These are phyloP conservation scores for Anthracocystis walkeri DNA, from an alignment of 1,284 basidiomycete species.

Conservation along the genomic window DNA sequence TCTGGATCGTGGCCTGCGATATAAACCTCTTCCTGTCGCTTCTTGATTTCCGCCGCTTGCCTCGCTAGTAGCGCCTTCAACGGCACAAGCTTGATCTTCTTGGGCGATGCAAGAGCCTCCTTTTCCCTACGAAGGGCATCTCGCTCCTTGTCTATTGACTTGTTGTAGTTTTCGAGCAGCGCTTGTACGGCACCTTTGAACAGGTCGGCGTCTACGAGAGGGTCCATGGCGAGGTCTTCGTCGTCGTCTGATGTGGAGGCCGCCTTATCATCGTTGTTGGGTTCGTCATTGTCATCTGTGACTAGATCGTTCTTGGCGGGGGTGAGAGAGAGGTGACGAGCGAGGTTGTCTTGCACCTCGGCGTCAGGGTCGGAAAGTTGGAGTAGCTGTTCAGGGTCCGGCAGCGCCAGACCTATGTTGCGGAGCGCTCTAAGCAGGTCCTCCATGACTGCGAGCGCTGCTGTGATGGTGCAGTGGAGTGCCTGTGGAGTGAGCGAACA, in stretches of 20 bases:
- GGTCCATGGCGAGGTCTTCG: constrained; percentile 19
- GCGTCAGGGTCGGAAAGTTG: constrained; percentile 60
- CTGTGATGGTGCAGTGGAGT: not conserved
- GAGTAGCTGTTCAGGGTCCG: constrained; percentile 61
- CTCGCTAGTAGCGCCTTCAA: constrained; percentile 58
- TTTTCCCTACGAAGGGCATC: constrained; percentile 46
- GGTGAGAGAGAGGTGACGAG: constrained; percentile 59
- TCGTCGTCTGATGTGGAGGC: constrained; percentile 25
- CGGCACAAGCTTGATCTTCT: constrained; percentile 57
- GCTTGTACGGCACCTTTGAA: constrained; percentile 65
- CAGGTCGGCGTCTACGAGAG: constrained; percentile 63
- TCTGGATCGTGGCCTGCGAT: constrained; percentile 32
- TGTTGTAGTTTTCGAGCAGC: constrained; percentile 63
- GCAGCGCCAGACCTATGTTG: constrained; percentile 58
- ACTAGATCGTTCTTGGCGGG: constrained; percentile 32
- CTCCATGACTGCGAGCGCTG: constrained; percentile 49
- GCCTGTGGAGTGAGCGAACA: not conserved
- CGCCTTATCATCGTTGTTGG: not conserved
- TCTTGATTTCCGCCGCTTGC: constrained; percentile 59
- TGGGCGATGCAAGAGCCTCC: constrained; percentile 33
- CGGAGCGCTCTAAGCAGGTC: constrained; percentile 63
- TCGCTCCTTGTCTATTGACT: constrained; percentile 52
- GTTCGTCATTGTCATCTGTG: constrained; percentile 14
- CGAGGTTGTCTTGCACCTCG: constrained; percentile 60
- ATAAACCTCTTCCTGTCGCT: constrained; percentile 48